These are phyloP conservation scores for Neurospora tetrasperma DNA, from an alignment of 495 filamentous ascomycete genomes.

Conservation along the genomic window DNA sequence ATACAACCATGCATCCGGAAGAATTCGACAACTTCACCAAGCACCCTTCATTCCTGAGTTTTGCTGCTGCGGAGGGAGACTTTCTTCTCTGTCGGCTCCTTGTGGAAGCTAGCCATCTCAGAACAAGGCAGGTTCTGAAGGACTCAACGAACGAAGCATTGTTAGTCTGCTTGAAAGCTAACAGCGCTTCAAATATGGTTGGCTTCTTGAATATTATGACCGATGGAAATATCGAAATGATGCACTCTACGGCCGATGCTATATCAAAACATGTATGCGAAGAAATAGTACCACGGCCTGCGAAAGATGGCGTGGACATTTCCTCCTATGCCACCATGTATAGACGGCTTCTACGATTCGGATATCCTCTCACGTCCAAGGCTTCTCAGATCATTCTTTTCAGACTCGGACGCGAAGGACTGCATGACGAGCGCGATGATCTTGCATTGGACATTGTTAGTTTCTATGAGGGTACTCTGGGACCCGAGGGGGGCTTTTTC, in stretches of 20 bases:
- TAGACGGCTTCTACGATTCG: conserved; percentile 3
- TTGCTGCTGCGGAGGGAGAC: conserved; percentile 16
- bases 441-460: conserved; percentile 19
- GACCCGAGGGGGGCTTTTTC: conserved; percentile 12
- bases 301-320: not conserved
- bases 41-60: conserved; percentile 36
- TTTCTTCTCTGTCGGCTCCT: conserved; percentile 23
- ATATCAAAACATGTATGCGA: conserved; percentile 10
- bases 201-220: conserved; percentile 25
- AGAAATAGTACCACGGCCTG: not conserved
- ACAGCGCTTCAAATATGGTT: conserved; percentile 2
- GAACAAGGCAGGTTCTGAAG: not conserved
- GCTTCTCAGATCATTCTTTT: conserved; percentile 22
- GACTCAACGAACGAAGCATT: conserved; percentile 7
- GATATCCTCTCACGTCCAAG: conserved; percentile 6
- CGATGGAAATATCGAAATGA: conserved; percentile 5
- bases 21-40: conserved; percentile 51
- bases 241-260: not conserved
- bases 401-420: conserved; percentile 18
- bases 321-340: conserved; percentile 9
- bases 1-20: conserved; percentile 68
- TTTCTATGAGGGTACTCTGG: conserved; percentile 1
- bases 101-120: conserved; percentile 11
- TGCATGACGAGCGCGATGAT: conserved; percentile 21
- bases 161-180: not conserved